Evolutionary conservation across 2,329 filamentous ascomycete species (phyloP), one percentile per base, ranked within the genome.

Genomic region (Clonostachys rosea): DNA sequence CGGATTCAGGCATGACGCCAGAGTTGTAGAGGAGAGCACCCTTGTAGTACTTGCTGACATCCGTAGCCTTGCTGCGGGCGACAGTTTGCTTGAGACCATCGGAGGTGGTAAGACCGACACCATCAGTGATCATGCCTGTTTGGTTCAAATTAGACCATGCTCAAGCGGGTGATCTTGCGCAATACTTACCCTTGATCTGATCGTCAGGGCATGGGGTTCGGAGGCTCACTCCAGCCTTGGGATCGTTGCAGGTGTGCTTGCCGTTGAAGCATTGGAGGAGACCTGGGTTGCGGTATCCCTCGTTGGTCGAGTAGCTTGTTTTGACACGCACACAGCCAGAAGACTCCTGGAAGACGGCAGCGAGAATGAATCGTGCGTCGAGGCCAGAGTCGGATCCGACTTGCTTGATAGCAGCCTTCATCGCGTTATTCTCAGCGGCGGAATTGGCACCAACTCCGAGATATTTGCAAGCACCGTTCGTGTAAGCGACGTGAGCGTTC

Each of bases 21-120:
- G 68, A 70, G 54, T 71, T 71, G 56, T 71, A 71, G 42, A 63
- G 56, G 30, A 67, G 56, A 9, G 68, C 66, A 17, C 62, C 67
- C 42, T 59, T 60, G 51, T 63, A 65, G 52, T 58, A 63, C n/a
- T 44, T 54, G 33, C 55, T 54, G 33, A 54, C 61, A 11, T 59
- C 60, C 3, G 47, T 51, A 17, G 49, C 51, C 17, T 57, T 57
- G 20, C 58, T 50, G 45, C 60, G 44, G 17, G 55, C 57, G 36
- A 68, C 54, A 47, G 61, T 60, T 44, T 61, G 48, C 45, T 61
- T 54, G 34, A 68, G 60, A 34, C 68, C 68, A 37, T 61, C 62
- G 9, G 63, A 64, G 17, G 46, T 47, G 13, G 48, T 30, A 6
- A 65, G 67, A n/a, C 68, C 68, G 11, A 52, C 57, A 42, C 68